phyloP scores from a whole-genome alignment of 768 basidiomycete genomes.

The Melanogaster broomeanus region DNA sequence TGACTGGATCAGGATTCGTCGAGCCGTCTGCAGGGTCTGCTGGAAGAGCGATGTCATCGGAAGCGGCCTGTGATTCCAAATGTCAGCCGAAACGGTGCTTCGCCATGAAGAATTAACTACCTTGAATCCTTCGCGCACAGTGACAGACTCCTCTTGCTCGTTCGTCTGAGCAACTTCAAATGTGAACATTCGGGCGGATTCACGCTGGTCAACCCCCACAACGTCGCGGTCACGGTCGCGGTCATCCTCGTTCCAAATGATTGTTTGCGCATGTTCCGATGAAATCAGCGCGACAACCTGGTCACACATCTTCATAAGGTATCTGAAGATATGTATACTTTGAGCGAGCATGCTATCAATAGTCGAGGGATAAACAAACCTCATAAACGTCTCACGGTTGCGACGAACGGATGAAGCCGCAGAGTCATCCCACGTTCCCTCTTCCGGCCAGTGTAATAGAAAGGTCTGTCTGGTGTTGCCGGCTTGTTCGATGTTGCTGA shows the following conservation, averaged over 20 bases:
- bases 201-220: constrained; percentile 39
- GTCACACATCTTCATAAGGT: constrained; percentile 60
- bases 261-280: constrained; percentile 42
- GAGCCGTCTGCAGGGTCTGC: constrained; percentile 6
- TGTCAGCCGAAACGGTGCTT: background rate
- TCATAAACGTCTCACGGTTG: constrained; percentile 63
- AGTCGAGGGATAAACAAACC: constrained; percentile 35
- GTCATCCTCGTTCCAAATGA: constrained; percentile 45
- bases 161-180: constrained; percentile 57
- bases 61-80: constrained; percentile 5
- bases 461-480: constrained; percentile 35
- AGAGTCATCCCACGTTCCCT: constrained; percentile 57
- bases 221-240: constrained; percentile 14
- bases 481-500: constrained; percentile 16
- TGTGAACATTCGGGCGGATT: constrained; percentile 49
- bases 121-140: constrained; percentile 44
- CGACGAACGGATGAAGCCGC: constrained; percentile 44
- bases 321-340: constrained; percentile 34
- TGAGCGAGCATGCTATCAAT: background rate
- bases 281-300: constrained; percentile 55
- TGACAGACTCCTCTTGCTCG: constrained; percentile 55
- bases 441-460: constrained; percentile 64
- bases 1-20: constrained; percentile 4
- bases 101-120: constrained; percentile 27
- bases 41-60: constrained; percentile 11